A percentile compares a stretch with the other conserved stretches of the same genome.
Conservation (phyloP, 2,329 filamentous ascomycete genomes). For the Sclerotinia minor region DNA sequence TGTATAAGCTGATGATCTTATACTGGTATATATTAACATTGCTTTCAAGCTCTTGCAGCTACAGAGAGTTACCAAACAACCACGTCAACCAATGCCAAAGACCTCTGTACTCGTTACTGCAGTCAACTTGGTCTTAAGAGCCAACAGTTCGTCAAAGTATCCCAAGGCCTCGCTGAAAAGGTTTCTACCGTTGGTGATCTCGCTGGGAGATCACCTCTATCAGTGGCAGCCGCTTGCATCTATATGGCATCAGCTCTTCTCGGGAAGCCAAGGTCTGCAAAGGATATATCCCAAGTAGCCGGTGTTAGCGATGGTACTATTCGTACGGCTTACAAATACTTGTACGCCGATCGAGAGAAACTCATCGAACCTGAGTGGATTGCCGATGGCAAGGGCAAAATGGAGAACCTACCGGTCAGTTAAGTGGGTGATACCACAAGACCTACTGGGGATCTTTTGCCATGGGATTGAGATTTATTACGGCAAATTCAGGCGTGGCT, state of each 20-base stretch:
- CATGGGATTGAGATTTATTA: slow-evolving; percentile 13
- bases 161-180: slow-evolving; percentile 73
- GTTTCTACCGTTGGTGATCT: slow-evolving; percentile 77
- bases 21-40: slow-evolving; percentile 40
- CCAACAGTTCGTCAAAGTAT: slow-evolving; percentile 76
- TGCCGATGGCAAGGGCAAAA: slow-evolving; percentile 66
- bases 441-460: slow-evolving; percentile 5
- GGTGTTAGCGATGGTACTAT: slow-evolving; percentile 97
- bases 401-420: slow-evolving; percentile 64
- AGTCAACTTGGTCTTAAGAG: slow-evolving; percentile 73
- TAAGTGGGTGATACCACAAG: slow-evolving; percentile 40
- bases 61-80: slow-evolving; percentile 69
- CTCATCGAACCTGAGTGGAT: slow-evolving; percentile 77
- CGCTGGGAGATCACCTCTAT: slow-evolving; percentile 86
- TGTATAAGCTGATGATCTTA: slow-evolving; percentile 31
- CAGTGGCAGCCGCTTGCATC: slow-evolving; percentile 91
- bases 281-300: slow-evolving; percentile 80
- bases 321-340: slow-evolving; percentile 88
- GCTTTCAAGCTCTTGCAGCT: slow-evolving; percentile 35
- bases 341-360: slow-evolving; percentile 72
- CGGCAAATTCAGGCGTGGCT: slow-evolving; percentile 8
- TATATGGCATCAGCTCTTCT: slow-evolving; percentile 92
- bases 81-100: slow-evolving; percentile 74
- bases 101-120: slow-evolving; percentile 88
- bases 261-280: slow-evolving; percentile 74